Base-by-base conservation (phyloP, 2,329 filamentous ascomycete genomes). In the Thielaviopsis populi region DNA sequence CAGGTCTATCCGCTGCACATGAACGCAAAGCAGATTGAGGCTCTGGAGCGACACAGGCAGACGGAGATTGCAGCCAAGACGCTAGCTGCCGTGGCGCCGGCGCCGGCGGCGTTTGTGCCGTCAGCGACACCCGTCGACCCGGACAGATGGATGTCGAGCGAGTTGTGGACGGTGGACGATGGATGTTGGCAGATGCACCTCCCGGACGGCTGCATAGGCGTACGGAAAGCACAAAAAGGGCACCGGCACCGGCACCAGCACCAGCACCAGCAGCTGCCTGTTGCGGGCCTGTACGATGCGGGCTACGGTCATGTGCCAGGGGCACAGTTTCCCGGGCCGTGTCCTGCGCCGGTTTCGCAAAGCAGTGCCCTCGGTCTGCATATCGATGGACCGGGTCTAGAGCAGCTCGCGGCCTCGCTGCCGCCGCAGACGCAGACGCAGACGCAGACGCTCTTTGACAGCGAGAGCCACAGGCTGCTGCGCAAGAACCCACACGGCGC, bases 11-110 rank as follows among this genome's bases (percentile, higher is more conserved):
- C 50, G 7, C 33, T 63, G 48, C 17, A 61, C 61, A 53, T 64
- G 56, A 19, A 40, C 50, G 60, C 59, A 42, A 10, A 63, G 54
- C 61, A 59, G 40, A 22, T 63, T 60, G 11, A 41, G 27, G 30
- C 61, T 46, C 6, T 33, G 50, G 33, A 56, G 63, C 22, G 53
- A 59, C 15, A 59, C 19, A 54, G 27, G 22, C 24, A 54, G 50
- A 15, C 50, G 6, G 50, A 33, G 50, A 56, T 37, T 3, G 50
- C 19, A 11, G 19, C 46, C 3, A 10, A n/a, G 24, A 8, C 27
- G 27, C 11, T 37, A 2, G 8, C 50, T 6, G 43, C 13, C 43
- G n/a, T n/a, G 22, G n/a, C 43, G 10, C 4, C 10, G 43, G 19
- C 43, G 10, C 4, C 10, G 43, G 19, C 43, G 4, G 15, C 19